phyloP scores from a whole-genome alignment of 2,329 filamentous ascomycete species.

The Cytospora piceae region DNA sequence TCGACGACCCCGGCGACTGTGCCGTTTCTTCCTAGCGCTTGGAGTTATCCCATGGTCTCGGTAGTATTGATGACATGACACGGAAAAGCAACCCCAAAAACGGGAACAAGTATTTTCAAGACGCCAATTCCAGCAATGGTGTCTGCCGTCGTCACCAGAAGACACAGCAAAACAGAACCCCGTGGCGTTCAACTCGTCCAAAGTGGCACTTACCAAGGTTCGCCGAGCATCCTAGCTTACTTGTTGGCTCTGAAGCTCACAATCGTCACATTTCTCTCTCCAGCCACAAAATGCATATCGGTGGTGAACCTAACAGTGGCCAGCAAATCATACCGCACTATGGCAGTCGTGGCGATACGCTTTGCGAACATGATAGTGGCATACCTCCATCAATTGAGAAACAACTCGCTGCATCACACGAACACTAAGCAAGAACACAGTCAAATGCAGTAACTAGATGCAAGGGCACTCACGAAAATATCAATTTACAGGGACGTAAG shows the following conservation, averaged over 20 bases:
- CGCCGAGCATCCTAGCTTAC: neutral
- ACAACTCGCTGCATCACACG: neutral
- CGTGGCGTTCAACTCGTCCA: neutral
- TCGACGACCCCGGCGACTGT: neutral
- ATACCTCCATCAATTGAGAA: neutral
- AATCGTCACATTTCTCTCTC: neutral
- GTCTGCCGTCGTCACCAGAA: neutral
- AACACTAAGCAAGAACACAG: neutral
- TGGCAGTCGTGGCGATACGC: neutral
- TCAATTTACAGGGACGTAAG: neutral
- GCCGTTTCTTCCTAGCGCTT: neutral
- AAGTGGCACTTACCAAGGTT: neutral
- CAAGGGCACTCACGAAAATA: neutral
- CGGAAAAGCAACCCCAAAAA: neutral
- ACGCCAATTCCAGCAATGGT: neutral
- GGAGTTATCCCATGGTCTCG: neutral
- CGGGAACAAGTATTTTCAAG: neutral
- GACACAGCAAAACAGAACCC: neutral
- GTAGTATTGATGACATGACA: neutral
- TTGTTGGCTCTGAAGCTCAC: neutral
- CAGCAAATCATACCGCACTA: neutral
- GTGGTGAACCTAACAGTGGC: neutral
- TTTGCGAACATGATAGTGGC: neutral
- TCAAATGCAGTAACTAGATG: neutral
- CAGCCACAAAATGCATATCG: neutral